Evolutionary conservation across 2,329 filamentous ascomycete species (phyloP).

Genomic region (Diaporthe humulicola): DNA sequence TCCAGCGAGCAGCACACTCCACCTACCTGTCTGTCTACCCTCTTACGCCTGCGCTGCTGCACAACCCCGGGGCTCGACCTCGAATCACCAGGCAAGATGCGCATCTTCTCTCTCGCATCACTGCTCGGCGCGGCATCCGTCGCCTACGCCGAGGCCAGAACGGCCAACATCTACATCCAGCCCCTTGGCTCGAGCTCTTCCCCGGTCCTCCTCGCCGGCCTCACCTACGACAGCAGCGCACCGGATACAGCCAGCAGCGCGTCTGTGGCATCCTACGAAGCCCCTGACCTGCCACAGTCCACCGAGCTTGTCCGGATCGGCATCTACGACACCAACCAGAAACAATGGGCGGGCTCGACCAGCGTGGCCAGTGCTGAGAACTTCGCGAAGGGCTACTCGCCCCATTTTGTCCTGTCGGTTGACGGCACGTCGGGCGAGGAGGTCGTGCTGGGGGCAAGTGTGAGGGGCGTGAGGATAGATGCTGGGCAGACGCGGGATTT

Average conservation of each 20-base stretch:
- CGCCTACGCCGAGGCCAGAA: constrained; percentile 56
- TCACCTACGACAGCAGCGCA: constrained; percentile 63
- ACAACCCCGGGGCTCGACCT: not conserved
- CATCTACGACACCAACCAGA: constrained; percentile 63
- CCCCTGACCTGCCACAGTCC: constrained; percentile 63
- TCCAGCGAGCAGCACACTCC: not conserved
- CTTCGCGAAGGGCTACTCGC: constrained; percentile 72
- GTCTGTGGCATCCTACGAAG: constrained; percentile 67
- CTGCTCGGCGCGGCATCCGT: constrained; percentile 58
- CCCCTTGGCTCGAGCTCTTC: constrained; percentile 55
- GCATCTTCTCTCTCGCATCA: constrained; percentile 34
- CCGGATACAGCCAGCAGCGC: constrained; percentile 58
- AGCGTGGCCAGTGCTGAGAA: constrained; percentile 68
- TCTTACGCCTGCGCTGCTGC: not conserved
- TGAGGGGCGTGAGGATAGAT: constrained; percentile 71
- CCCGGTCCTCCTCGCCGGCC: constrained; percentile 65
- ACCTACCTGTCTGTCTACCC: not conserved
- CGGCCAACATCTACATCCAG: constrained; percentile 67
- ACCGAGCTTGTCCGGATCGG: constrained; percentile 69
- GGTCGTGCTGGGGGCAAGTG: constrained; percentile 62
- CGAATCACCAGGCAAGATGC: constrained; percentile 38
- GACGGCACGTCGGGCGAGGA: constrained; percentile 53
- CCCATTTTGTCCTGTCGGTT: constrained; percentile 67
- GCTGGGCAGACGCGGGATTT: constrained; percentile 76
- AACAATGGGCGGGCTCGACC: constrained; percentile 66